Conservation (phyloP, 495 filamentous ascomycete species). For the Penicillium manginii region DNA sequence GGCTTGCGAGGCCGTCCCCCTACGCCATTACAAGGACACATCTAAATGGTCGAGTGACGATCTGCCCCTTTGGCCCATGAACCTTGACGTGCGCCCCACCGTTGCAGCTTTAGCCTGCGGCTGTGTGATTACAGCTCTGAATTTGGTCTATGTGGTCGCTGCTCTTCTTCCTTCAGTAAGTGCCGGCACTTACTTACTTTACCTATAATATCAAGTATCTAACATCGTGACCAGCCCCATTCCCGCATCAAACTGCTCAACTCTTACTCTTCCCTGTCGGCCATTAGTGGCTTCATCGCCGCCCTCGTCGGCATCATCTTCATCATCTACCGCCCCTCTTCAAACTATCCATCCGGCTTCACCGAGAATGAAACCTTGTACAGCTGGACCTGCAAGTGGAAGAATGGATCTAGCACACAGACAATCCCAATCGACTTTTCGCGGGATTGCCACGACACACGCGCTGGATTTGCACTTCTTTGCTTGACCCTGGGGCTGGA, state of each 20-base stretch:
- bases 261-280: slow-evolving; percentile 37
- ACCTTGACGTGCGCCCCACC: slow-evolving; percentile 52
- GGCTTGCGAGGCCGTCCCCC: slow-evolving; percentile 44
- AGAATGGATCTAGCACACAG: slow-evolving; percentile 5
- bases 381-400: slow-evolving; percentile 59
- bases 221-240: slow-evolving; percentile 31
- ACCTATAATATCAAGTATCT: not conserved
- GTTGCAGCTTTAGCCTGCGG: slow-evolving; percentile 50
- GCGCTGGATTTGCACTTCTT: slow-evolving; percentile 45
- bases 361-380: slow-evolving; percentile 48
- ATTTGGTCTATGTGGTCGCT: slow-evolving; percentile 43
- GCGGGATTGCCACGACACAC: slow-evolving; percentile 46
- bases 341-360: slow-evolving; percentile 41
- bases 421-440: slow-evolving; percentile 42
- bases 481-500: slow-evolving; percentile 49
- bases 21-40: slow-evolving; percentile 46
- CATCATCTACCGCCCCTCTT: slow-evolving; percentile 45
- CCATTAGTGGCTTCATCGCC: slow-evolving; percentile 43
- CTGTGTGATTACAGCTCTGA: slow-evolving; percentile 42
- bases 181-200: not conserved
- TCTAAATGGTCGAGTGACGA: slow-evolving; percentile 37
- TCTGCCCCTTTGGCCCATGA: slow-evolving; percentile 54
- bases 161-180: slow-evolving; percentile 51
- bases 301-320: slow-evolving; percentile 47
- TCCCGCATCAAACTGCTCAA: slow-evolving; percentile 44